Conservation (phyloP, 2,329 filamentous ascomycete genomes). For the Bipolaris sorokiniana region DNA sequence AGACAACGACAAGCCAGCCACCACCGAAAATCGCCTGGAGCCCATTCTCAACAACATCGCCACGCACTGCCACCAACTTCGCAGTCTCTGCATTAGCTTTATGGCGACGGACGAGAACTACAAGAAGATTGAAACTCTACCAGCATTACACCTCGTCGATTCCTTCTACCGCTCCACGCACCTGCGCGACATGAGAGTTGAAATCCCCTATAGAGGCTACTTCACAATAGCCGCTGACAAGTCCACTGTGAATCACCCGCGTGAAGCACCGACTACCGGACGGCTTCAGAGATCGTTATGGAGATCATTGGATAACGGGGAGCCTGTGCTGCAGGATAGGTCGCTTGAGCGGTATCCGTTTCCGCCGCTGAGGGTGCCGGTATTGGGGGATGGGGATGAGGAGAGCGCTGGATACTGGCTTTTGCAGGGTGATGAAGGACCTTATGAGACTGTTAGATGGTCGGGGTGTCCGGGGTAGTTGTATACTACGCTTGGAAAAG, state of each 20-base stretch:
- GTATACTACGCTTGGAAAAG: too few relatives aligned
- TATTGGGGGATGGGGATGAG: not conserved
- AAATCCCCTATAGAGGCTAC: slow-evolving; percentile 3
- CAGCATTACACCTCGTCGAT: slow-evolving; percentile 9
- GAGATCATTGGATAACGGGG: slow-evolving; percentile 11
- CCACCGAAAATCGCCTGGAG: slow-evolving; percentile 6
- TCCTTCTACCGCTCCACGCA: slow-evolving; percentile 5
- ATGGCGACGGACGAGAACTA: not conserved
- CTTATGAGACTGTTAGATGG: not conserved
- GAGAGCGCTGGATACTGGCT: slow-evolving; percentile 18
- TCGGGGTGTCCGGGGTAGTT: too few relatives aligned
- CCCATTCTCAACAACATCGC: slow-evolving; percentile 14
- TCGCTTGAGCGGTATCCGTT: slow-evolving; percentile 12
- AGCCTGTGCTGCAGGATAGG: slow-evolving; percentile 4
- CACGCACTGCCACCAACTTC: slow-evolving; percentile 9
- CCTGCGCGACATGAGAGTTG: slow-evolving; percentile 14
- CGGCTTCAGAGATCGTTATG: not conserved
- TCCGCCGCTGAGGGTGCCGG: slow-evolving; percentile 10
- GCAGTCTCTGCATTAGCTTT: slow-evolving; percentile 5
- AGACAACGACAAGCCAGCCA: not conserved
- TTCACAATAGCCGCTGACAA: not conserved
- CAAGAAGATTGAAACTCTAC: not conserved
- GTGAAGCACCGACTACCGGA: not conserved
- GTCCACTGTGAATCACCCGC: not conserved
- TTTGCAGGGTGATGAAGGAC: slow-evolving; percentile 5